Conservation (phyloP, 345 rosid genomes). For the Eucalyptus cloeziana region DNA sequence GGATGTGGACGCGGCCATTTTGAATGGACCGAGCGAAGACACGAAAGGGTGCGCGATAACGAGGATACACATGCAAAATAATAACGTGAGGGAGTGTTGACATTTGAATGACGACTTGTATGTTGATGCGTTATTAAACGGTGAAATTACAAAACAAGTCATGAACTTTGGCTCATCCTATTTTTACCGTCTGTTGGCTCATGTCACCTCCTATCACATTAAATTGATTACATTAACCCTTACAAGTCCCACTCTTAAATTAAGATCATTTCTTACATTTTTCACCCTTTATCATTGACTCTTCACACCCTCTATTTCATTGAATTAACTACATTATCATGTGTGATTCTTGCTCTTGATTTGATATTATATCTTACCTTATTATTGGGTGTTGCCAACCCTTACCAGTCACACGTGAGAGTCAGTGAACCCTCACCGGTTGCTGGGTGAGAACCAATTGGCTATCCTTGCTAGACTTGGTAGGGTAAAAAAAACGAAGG, state of each 20-base stretch:
- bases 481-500: too few species aligned
- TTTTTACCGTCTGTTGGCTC: neutral
- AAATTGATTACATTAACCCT: neutral
- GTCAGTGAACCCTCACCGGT: too few species aligned
- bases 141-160: too few species aligned
- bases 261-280: neutral
- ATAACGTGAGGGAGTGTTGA: neutral
- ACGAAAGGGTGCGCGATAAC: neutral
- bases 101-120: neutral
- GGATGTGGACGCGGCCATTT: neutral
- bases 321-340: too few species aligned
- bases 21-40: neutral
- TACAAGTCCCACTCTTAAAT: neutral
- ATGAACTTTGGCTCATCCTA: neutral
- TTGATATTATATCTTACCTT: too few species aligned
- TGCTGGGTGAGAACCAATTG: rapidly evolving
- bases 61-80: neutral
- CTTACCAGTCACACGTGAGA: rapidly evolving
- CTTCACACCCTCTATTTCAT: too few species aligned
- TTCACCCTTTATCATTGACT: too few species aligned
- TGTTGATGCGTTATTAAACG: neutral
- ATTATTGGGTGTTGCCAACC: too few species aligned
- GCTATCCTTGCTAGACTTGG: too few species aligned
- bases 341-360: too few species aligned
- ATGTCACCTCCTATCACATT: neutral